These are phyloP conservation scores for Aspergillus niger DNA, from an alignment of 2,329 filamentous ascomycete genomes.

Conservation along the genomic window DNA sequence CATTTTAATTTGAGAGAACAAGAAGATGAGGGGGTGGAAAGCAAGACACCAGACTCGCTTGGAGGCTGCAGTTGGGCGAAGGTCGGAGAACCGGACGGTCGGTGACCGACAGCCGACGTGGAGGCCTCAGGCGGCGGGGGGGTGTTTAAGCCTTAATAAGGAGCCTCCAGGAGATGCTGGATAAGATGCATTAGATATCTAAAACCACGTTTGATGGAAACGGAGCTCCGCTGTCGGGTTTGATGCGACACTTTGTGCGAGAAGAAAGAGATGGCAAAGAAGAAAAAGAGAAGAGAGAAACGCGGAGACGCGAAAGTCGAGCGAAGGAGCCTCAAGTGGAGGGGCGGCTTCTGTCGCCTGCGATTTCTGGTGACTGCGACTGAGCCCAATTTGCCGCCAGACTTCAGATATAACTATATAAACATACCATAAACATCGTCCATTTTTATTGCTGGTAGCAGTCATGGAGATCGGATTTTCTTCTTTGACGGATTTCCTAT, in stretches of 20 bases:
- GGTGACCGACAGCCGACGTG: constrained; percentile 10
- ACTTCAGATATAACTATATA: accelerated
- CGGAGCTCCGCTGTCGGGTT: not conserved
- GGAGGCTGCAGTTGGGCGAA: not conserved
- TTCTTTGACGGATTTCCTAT: no score
- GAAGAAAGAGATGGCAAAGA: not conserved
- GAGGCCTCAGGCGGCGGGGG: constrained; percentile 1
- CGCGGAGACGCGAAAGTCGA: not conserved
- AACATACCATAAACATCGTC: not conserved
- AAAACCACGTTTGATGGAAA: not conserved
- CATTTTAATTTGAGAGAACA: not conserved
- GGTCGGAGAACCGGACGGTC: constrained; percentile 11
- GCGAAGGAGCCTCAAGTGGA: constrained; percentile 4
- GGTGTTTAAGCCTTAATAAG: not conserved
- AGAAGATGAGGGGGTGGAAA: not conserved
- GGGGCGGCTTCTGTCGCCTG: not conserved
- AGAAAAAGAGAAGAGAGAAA: not conserved
- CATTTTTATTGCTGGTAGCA: no score
- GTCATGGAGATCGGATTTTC: accelerated
- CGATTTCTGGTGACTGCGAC: constrained; percentile 15
- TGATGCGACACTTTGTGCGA: not conserved
- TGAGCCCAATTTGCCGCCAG: not conserved
- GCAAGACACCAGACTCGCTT: not conserved
- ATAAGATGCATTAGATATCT: not conserved
- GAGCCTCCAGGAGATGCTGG: not conserved